phyloP scores from a whole-genome alignment of 2,329 filamentous ascomycete genomes.

The Aspergillus ruber region DNA sequence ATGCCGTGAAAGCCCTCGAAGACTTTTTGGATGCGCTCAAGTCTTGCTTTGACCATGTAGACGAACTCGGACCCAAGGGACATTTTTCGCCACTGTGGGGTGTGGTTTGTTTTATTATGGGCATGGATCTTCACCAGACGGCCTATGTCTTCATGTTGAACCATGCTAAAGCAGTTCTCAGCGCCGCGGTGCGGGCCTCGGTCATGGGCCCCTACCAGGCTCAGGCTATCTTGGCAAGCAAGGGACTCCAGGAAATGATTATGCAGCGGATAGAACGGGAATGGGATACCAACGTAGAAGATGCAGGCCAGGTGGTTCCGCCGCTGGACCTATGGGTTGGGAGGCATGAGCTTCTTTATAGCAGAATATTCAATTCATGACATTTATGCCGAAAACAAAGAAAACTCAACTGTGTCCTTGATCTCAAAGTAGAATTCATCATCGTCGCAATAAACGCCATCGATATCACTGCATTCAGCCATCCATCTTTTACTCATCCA shows the following conservation, averaged over 20 bases:
- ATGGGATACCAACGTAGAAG: slow-evolving; percentile 44
- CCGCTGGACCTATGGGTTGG: slow-evolving; percentile 60
- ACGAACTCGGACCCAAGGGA: slow-evolving; percentile 37
- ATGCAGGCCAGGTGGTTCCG: slow-evolving; percentile 57
- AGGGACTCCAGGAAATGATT: slow-evolving; percentile 48
- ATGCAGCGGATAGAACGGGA: slow-evolving; percentile 42
- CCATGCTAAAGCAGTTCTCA: slow-evolving; percentile 57
- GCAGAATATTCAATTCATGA: slow-evolving; percentile 61
- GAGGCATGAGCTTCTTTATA: slow-evolving; percentile 59
- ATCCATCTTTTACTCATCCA: slow-evolving; percentile 16
- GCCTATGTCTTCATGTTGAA: slow-evolving; percentile 59
- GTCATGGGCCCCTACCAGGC: slow-evolving; percentile 62
- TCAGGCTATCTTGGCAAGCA: slow-evolving; percentile 52
- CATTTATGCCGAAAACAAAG: background rate
- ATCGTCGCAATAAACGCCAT: slow-evolving; percentile 7
- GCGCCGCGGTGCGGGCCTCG: slow-evolving; percentile 56
- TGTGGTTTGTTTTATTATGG: slow-evolving; percentile 48
- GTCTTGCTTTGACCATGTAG: slow-evolving; percentile 20
- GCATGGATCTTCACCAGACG: slow-evolving; percentile 46
- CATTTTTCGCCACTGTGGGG: slow-evolving; percentile 60
- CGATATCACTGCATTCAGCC: slow-evolving; percentile 15
- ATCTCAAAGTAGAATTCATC: background rate
- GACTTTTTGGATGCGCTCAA: slow-evolving; percentile 36
- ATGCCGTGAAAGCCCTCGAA: slow-evolving; percentile 23
- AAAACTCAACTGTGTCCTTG: too few relatives aligned